Percentiles rank a stretch among this genome's conserved stretches.
phyloP scores from a whole-genome alignment of 176 grass and related monocot genomes.

The Tillandsia leiboldiana region DNA sequence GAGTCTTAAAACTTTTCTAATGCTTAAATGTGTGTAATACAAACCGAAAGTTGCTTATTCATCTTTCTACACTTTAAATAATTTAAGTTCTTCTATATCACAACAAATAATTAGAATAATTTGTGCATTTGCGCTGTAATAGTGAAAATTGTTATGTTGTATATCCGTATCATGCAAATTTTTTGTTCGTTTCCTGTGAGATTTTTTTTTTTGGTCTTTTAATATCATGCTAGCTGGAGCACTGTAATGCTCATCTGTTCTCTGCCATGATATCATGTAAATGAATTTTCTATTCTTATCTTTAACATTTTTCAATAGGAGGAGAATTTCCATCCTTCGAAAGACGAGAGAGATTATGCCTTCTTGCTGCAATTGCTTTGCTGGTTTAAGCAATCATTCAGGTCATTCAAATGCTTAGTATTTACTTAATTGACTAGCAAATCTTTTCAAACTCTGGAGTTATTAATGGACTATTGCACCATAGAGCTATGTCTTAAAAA shows the following conservation, averaged over 20 bases:
- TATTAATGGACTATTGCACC: background rate
- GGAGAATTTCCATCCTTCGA: slow-evolving; percentile 71
- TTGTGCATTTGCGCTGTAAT: background rate
- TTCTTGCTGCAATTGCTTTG: slow-evolving; percentile 86
- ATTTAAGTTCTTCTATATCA: background rate
- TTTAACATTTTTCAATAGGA: slow-evolving; percentile 42
- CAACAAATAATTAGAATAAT: background rate
- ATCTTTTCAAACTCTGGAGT: background rate
- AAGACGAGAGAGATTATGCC: slow-evolving; percentile 76
- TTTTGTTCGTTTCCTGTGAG: background rate
- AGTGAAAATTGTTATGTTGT: background rate
- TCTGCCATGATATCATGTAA: background rate
- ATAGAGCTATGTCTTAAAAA: background rate
- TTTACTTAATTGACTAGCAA: too few relatives aligned
- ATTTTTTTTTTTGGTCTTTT: background rate
- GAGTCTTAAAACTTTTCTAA: too few relatives aligned
- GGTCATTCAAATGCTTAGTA: slow-evolving; percentile 31
- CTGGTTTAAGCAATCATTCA: slow-evolving; percentile 99
- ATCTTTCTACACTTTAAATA: background rate
- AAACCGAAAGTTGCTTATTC: too few relatives aligned
- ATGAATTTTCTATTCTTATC: background rate
- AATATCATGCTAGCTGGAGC: too few relatives aligned
- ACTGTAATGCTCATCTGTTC: background rate
- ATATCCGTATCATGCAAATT: background rate
- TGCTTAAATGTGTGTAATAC: too few relatives aligned